Conservation (phyloP, 768 basidiomycete genomes). For the Tricholoma bakamatsutake region DNA sequence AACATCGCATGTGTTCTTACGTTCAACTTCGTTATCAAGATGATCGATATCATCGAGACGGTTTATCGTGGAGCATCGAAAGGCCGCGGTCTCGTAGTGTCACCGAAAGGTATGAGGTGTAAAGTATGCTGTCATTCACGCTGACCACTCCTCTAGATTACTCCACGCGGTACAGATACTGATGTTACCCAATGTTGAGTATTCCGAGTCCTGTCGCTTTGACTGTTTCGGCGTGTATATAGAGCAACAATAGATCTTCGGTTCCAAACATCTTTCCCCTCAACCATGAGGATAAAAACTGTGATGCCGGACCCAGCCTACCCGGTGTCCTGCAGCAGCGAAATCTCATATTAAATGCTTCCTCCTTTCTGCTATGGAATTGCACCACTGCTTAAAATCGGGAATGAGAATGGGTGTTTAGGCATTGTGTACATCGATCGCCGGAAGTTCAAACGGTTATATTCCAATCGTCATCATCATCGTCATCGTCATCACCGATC, state of each 20-base stretch:
- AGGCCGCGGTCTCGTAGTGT: slow-evolving; percentile 95
- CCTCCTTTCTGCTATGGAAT: too few species aligned
- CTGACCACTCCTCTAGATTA: slow-evolving; percentile 26
- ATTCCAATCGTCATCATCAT: too few species aligned
- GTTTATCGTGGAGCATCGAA: slow-evolving; percentile 98
- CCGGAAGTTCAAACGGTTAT: too few species aligned
- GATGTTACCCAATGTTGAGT: neutral
- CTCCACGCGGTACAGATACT: slow-evolving; percentile 40
- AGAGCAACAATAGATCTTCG: neutral
- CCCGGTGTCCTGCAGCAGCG: too few species aligned
- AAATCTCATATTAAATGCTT: too few species aligned
- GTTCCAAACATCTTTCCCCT: neutral
- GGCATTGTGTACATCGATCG: too few species aligned
- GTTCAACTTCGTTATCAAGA: slow-evolving; percentile 33
- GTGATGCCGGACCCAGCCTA: too few species aligned
- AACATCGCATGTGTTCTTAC: neutral
- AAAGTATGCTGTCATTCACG: neutral
- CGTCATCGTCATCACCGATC: too few species aligned
- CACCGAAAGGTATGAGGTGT: slow-evolving; percentile 71
- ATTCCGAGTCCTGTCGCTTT: neutral
- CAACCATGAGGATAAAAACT: neutral
- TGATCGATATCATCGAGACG: slow-evolving; percentile 97
- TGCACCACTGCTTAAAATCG: too few species aligned
- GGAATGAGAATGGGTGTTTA: too few species aligned
- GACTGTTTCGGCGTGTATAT: neutral